These are phyloP conservation scores for Penicillium crustosum DNA, from an alignment of 2,329 filamentous ascomycete genomes.

Conservation along the genomic window DNA sequence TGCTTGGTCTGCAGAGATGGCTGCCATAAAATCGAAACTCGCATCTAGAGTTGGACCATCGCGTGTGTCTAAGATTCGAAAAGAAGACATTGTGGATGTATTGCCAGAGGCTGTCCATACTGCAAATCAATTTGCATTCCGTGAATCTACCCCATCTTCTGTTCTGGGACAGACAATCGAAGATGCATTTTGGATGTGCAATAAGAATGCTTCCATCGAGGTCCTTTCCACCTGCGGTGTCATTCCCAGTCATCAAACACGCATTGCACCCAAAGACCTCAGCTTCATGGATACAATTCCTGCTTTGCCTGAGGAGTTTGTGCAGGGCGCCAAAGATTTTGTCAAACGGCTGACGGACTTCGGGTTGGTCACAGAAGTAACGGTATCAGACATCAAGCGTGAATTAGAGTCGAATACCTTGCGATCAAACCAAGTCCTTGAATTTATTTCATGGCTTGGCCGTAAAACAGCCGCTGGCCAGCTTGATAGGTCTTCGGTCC, in stretches of 20 bases:
- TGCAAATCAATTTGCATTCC: slow-evolving; percentile 82
- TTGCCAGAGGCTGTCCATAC: slow-evolving; percentile 79
- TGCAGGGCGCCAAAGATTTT: slow-evolving; percentile 66
- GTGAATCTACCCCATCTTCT: slow-evolving; percentile 83
- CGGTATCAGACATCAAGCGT: slow-evolving; percentile 77
- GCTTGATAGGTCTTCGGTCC: slow-evolving; percentile 67
- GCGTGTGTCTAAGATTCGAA: slow-evolving; percentile 54
- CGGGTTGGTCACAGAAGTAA: slow-evolving; percentile 83
- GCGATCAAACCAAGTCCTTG: slow-evolving; percentile 71
- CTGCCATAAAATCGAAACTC: slow-evolving; percentile 65
- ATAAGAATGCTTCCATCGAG: slow-evolving; percentile 77
- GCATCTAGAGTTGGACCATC: slow-evolving; percentile 34
- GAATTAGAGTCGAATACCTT: slow-evolving; percentile 83
- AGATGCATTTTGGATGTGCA: slow-evolving; percentile 94
- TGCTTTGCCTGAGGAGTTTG: slow-evolving; percentile 74
- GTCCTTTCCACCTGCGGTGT: slow-evolving; percentile 86
- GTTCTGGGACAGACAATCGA: slow-evolving; percentile 85
- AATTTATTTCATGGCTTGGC: slow-evolving; percentile 82
- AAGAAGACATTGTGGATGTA: slow-evolving; percentile 64
- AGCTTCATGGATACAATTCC: slow-evolving; percentile 88
- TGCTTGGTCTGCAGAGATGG: slow-evolving; percentile 86
- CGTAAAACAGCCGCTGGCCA: slow-evolving; percentile 70
- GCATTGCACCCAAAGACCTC: slow-evolving; percentile 68
- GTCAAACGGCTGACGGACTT: slow-evolving; percentile 78
- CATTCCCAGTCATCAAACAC: slow-evolving; percentile 77